phyloP scores from a whole-genome alignment of 352 stramenopile species.

The Phytopythium sindhum region DNA sequence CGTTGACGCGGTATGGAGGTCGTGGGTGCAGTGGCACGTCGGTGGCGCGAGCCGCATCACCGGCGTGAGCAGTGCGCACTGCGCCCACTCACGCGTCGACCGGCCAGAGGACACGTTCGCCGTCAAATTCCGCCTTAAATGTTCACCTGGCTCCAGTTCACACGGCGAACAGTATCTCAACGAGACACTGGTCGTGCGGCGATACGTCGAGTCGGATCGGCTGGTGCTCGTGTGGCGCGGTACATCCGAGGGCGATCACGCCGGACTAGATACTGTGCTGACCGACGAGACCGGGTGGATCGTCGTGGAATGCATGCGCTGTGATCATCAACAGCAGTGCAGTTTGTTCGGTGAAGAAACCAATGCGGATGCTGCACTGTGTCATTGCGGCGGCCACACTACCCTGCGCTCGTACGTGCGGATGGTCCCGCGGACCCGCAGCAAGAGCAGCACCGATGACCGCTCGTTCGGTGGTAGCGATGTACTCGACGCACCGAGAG shows the following conservation, averaged over 20 bases:
- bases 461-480: not conserved
- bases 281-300: slow-evolving; percentile 7
- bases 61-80: slow-evolving; percentile 22
- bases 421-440: slow-evolving; percentile 15
- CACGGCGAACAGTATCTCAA: not conserved
- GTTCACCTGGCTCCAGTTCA: too few species aligned
- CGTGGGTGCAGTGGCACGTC: slow-evolving; percentile 29
- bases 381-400: not conserved
- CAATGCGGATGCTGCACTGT: not conserved
- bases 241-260: not conserved
- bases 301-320: not conserved
- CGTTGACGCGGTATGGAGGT: slow-evolving; percentile 24
- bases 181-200: slow-evolving; percentile 4
- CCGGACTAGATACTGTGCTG: not conserved
- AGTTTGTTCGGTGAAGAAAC: not conserved
- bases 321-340: not conserved
- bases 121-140: slow-evolving; percentile 12
- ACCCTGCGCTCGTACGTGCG: slow-evolving; percentile 23
- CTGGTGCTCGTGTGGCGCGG: slow-evolving; percentile 6
- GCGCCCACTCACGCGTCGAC: slow-evolving; percentile 19
- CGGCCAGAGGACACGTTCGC: slow-evolving; percentile 30
- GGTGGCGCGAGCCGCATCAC: slow-evolving; percentile 23
- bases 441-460: slow-evolving; percentile 8
- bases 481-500: not conserved
- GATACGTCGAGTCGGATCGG: slow-evolving; percentile 1